Base-by-base conservation (phyloP, 225 moss, liverwort and hornwort species). In the Climacium dendroides region DNA sequence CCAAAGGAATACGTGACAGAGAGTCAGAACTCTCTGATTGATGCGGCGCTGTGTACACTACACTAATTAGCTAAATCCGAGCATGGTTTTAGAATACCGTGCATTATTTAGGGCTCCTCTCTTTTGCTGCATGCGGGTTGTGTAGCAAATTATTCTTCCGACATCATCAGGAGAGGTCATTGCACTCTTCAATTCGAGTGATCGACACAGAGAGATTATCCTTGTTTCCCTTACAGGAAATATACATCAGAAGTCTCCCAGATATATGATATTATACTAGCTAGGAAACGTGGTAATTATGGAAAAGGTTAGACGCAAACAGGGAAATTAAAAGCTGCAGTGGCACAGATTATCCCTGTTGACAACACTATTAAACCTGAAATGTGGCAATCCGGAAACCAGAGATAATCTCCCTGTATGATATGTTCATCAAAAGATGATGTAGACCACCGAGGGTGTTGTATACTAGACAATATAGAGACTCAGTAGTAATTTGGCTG, bases 11-110 rank as follows among this genome's bases (percentile, higher is more conserved):
- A 69, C 62, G 85, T 87, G 86, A 75, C 63, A 75, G 47, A 74
- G 62, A 93, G 91, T 85, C 92, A 93, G 89, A 91, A 88, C 85
- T 93, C 86, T 90, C 86, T 89, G 92, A 94, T 92, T 87, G 91
- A 93, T 93, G 93, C 91, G 80, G 88, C 91, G 88, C 72, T 70
- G 55, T 83, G 67, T 89, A 94, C 70, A 90, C 62, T 86, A 75
- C 18, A 7, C 28, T 63, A 63, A 52, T 61, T 74, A 66, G 35
- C 57, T 48, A 59, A 35, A 88, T 86, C 88, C 88, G 64, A 79
- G 78, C 65, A 83, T 69, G 70, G 81, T 55, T 70, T 48, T 62
- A 85, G 54, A 82, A 26, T 39, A 85, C 85, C 70, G 13, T 63
- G 69, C 78, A 55, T 85, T 81, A 30, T 29, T 62, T 50, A 50